phyloP scores from a whole-genome alignment of 768 basidiomycete genomes.

The Leccinum boreale region DNA sequence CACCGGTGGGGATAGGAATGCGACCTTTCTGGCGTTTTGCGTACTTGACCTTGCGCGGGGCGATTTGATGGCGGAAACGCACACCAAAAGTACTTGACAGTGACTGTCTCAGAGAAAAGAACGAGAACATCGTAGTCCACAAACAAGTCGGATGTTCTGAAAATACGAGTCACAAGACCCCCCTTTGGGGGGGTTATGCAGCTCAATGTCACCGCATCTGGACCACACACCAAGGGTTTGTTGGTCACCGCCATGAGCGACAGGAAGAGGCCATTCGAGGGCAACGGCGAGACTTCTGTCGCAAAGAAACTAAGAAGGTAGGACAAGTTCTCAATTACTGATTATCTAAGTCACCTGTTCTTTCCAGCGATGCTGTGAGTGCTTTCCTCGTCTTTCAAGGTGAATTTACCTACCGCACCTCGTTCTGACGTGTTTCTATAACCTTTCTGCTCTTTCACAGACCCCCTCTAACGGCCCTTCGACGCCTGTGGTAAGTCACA shows the following conservation, averaged over 20 bases:
- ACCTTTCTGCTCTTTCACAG: constrained; percentile 50
- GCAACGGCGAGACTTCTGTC: constrained; percentile 43
- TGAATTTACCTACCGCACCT: constrained; percentile 59
- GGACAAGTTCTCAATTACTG: constrained; percentile 16
- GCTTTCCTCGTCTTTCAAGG: constrained; percentile 50
- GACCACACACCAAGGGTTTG: constrained; percentile 1
- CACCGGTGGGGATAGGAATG: constrained; percentile 81
- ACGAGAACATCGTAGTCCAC: constrained; percentile 19
- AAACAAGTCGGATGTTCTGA: not conserved
- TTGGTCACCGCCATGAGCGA: constrained; percentile 51
- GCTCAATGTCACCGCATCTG: not conserved
- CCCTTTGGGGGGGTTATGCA: constrained; percentile 14
- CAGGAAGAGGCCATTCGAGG: constrained; percentile 60
- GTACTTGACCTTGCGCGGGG: constrained; percentile 80
- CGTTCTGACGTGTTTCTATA: constrained; percentile 66
- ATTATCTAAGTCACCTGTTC: constrained; percentile 9
- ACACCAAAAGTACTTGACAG: constrained; percentile 16
- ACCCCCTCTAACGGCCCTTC: constrained; percentile 46
- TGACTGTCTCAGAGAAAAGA: constrained; percentile 17
- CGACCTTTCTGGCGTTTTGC: constrained; percentile 89
- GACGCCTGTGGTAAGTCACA: constrained; percentile 42
- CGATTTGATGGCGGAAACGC: constrained; percentile 57
- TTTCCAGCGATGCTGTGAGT: constrained; percentile 66
- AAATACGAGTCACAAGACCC: constrained; percentile 13
- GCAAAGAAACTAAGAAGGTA: constrained; percentile 71